Base-by-base conservation (phyloP, 257 asterid species). In the Solanum peruvianum region DNA sequence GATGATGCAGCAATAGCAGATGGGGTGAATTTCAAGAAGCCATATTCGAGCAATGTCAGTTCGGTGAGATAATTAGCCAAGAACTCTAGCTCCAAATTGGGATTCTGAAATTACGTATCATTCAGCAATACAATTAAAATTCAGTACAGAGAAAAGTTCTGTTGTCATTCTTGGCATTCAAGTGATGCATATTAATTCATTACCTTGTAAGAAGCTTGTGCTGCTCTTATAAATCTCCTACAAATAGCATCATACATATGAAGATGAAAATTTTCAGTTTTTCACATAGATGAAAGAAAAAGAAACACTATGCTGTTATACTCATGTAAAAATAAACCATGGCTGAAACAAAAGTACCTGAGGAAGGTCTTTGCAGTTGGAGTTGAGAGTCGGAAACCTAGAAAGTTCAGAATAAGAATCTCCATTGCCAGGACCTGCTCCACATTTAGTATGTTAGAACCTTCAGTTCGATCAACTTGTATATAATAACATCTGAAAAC, bases 1-100 rank as follows among this genome's bases (percentile, higher is more conserved):
- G 93, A 98, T 29, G 98, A 95, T 78, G 99, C 99, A 84, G 99
- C 99, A 81, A 94, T 87, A 85, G 90, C 88, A 41, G 99, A 97
- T 2, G 99, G 99, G 44, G 92, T 93, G 87, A 91, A 92, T 90
- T 93, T 92, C 56, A 97, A 94, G 92, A 93, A 94, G 86, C 88
- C 89, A 92, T 94, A 97, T 37, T 95, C 96, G 1, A 88, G 70
- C 60, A 97, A 91, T 35, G 96, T 92, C 87, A 95, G 87, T 91
- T 97, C 99, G 60, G 98, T 95, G 27, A 97, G 91, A 89, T 94
- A 97, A 89, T 95, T 94, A 3, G 99, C 95, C 94, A 97, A 75
- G 90, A 90, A 95, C 88, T 95, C 98, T 88, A 97, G 90, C 91
- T 94, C 97, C 45, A 88, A 94, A 13, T 93, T 92, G 84, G 96